Conservation (phyloP, 1,284 basidiomycete species). For the Lentinula novae-zelandiae region DNA sequence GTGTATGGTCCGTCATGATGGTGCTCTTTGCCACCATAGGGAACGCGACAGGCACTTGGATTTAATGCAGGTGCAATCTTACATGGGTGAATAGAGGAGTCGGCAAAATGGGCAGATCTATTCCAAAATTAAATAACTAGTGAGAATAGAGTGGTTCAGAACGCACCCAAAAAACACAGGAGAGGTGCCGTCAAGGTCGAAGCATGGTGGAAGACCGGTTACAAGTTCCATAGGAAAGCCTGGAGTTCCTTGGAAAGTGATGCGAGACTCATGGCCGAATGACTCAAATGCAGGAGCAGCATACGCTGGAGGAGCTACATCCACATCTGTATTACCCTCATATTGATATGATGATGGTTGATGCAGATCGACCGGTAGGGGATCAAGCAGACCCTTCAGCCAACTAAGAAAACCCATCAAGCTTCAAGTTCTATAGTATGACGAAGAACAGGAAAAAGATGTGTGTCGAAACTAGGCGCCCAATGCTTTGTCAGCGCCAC, state of each 20-base stretch:
- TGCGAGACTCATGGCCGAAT: not conserved
- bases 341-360: not conserved
- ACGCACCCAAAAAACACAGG: conserved; percentile 4
- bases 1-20: conserved; percentile 49
- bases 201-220: not conserved
- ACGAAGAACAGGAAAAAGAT: not conserved
- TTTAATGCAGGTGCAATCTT: conserved; percentile 63
- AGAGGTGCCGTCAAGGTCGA: not conserved
- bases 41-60: conserved; percentile 45
- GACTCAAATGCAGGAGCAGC: not conserved
- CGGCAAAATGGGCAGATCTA: conserved; percentile 34
- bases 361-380: not conserved
- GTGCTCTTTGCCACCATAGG: conserved; percentile 60
- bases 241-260: not conserved
- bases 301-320: not conserved
- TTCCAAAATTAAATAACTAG: not conserved
- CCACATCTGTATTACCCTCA: not conserved
- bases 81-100: conserved; percentile 70
- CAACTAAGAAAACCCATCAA: not conserved
- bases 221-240: not conserved
- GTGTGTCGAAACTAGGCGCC: not conserved
- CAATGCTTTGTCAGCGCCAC: not conserved
- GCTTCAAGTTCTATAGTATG: too few relatives aligned
- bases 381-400: not conserved
- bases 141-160: not conserved